Evolutionary conservation across 176 grass and related monocot genomes (phyloP).

Genomic region (Carex scoparia): DNA sequence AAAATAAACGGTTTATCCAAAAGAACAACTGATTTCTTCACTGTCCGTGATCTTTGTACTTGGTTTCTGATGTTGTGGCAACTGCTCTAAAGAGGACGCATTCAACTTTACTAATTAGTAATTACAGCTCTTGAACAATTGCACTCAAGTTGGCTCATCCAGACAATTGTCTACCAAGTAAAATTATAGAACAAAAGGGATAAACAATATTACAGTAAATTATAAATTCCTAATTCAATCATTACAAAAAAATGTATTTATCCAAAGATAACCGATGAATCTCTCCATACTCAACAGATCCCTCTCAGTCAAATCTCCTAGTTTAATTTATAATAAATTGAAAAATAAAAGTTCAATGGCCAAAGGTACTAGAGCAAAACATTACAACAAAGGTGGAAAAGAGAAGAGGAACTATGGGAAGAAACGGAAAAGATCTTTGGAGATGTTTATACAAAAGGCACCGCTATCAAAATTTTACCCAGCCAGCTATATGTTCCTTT

Average conservation of each 20-base stretch:
- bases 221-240: background rate
- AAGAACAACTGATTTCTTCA: no score
- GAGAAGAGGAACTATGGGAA: background rate
- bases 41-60: no score
- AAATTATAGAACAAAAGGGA: background rate
- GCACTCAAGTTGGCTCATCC: background rate
- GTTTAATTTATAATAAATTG: background rate
- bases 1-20: no score
- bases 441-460: background rate
- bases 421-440: background rate
- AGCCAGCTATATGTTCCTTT: conserved; percentile 4
- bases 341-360: background rate
- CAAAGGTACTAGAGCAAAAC: background rate
- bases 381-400: background rate
- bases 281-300: background rate
- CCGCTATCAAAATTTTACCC: conserved; percentile 8
- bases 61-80: no score
- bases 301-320: background rate
- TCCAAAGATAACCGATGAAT: background rate
- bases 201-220: background rate
- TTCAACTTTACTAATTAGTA: no score
- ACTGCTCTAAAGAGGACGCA: no score
- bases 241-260: no score
- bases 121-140: background rate
- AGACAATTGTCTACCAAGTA: background rate